Base-by-base conservation (phyloP, 768 basidiomycete species). In the Gautieria morchelliformis region DNA sequence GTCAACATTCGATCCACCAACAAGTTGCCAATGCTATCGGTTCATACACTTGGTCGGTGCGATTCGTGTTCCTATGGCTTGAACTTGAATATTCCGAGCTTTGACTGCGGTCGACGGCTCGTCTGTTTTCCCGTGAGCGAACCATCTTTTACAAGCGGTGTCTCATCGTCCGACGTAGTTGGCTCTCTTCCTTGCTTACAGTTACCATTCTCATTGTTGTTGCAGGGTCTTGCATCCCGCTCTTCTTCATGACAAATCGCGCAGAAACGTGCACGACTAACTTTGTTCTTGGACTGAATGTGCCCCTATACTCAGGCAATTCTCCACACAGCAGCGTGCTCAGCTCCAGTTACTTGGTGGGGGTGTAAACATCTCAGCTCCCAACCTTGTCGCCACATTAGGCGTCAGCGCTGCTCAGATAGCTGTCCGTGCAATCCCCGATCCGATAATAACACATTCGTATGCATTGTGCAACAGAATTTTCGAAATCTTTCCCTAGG, bases 121-220 rank as follows among this genome's bases (percentile, higher is more conserved):
- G n/a, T n/a, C n/a, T n/a, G n/a, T n/a, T n/a, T n/a, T n/a, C n/a
- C n/a, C n/a, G n/a, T n/a, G n/a, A n/a, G n/a, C n/a, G n/a, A n/a
- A 88, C 85, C 0, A 85, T 91, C 56, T 83, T 87, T 71, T 72
- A 81, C 62, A 90, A 91, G 66, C 81, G 89, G 4, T 64, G 72
- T 5, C 70, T 89, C 22, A 77, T 90, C 50, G 72, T 79, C 0
- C 78, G 79, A 19, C 76, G 84, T 41, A 83, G 81, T 60, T 91
- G 86, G 86, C 67, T 91, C 17, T 82, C 82, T 1, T 42, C 80
- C 7, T 71, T 90, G 11, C 63, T 64, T 19, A 69, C 76, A 2
- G 70, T 83, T 19, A 69, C 76, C 2, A 70, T 83, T 17, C 53
- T 76, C 33, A 69, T 85, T 33, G 71, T 69, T n/a, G 72, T 87